Evolutionary conservation across 75 land plant genomes (phyloP).

Genomic region (Pseudotsuga menziesii): DNA sequence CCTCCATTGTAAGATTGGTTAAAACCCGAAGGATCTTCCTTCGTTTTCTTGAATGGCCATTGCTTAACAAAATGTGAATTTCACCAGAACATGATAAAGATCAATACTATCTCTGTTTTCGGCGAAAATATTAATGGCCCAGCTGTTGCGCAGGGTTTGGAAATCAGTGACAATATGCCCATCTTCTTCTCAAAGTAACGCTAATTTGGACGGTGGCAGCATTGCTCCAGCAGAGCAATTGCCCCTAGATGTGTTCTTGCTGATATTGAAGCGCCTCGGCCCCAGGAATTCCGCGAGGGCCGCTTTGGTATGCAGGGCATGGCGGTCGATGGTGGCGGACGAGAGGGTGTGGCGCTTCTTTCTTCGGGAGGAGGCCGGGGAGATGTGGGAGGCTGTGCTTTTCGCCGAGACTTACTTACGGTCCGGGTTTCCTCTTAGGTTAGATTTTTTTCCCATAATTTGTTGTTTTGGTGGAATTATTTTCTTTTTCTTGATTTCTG

Average conservation of each 20-base stretch:
- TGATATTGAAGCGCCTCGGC: conserved; percentile 29
- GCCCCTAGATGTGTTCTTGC: conserved; percentile 33
- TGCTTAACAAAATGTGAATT: too few species aligned
- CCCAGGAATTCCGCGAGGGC: conserved; percentile 51
- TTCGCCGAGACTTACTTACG: conserved; percentile 62
- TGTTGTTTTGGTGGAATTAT: too few species aligned
- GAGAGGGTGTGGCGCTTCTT: conserved; percentile 59
- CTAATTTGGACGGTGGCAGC: background rate
- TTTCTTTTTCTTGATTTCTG: too few species aligned
- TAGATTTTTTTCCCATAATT: background rate
- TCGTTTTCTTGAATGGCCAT: too few species aligned
- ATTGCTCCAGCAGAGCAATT: conserved; percentile 15
- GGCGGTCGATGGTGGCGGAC: conserved; percentile 37
- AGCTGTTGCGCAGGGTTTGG: conserved; percentile 2
- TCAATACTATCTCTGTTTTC: too few species aligned
- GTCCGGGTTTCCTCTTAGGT: conserved; percentile 47
- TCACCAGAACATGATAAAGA: too few species aligned
- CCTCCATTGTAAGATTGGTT: too few species aligned
- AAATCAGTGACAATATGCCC: background rate
- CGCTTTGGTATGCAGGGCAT: conserved; percentile 48
- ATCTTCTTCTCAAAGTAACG: background rate
- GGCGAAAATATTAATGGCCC: background rate
- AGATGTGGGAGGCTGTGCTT: conserved; percentile 48
- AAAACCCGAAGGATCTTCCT: too few species aligned
- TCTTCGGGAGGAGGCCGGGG: conserved; percentile 33